Base-by-base conservation (phyloP, 1,284 basidiomycete species). In the Cystobasidiaceae sp. region DNA sequence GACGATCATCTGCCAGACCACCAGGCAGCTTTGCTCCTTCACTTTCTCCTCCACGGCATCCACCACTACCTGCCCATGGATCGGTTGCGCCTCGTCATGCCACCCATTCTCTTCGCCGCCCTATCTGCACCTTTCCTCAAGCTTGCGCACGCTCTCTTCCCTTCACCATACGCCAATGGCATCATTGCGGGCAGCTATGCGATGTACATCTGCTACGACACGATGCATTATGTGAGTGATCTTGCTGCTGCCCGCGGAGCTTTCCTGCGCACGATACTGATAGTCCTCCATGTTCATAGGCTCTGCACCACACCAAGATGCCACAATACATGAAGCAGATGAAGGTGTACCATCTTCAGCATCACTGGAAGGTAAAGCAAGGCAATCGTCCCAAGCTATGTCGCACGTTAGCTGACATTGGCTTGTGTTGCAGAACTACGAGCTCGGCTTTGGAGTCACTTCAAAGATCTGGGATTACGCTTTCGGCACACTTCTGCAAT, bases 331-430 rank as follows among this genome's bases (percentile, higher is more conserved):
- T 97, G 77, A 83, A 83, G 62, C 86, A 93, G 76, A 87, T 91
- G 87, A 99, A 99, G 82, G 88, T 89, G 76, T 97, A 97, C 75
- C 94, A 99, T 75, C 84, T 99, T 70, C 92, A 92, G n/a, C 93
- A 97, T 75, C 94, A 97, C 78, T 97, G 93, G 82, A 93, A 94
- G 80, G 51, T 56, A 19, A 28, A 37, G 58, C 49, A 23, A n/a
- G n/a, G n/a, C n/a, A n/a, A n/a, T n/a, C n/a, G n/a, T n/a, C n/a
- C n/a, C n/a, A n/a, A n/a, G n/a, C n/a, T n/a, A n/a, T n/a, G n/a
- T n/a, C n/a, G n/a, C n/a, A n/a, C 7, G 25, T 23, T 15, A 7
- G 37, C 34, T 54, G 23, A 17, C 17, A 27, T 54, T 25, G 54
- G 68, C 71, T 63, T 58, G 48, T 58, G 6, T 34, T 21, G 27